Evolutionary conservation across 176 grass and related monocot genomes (phyloP).

Genomic region (Aegilops speltoides): DNA sequence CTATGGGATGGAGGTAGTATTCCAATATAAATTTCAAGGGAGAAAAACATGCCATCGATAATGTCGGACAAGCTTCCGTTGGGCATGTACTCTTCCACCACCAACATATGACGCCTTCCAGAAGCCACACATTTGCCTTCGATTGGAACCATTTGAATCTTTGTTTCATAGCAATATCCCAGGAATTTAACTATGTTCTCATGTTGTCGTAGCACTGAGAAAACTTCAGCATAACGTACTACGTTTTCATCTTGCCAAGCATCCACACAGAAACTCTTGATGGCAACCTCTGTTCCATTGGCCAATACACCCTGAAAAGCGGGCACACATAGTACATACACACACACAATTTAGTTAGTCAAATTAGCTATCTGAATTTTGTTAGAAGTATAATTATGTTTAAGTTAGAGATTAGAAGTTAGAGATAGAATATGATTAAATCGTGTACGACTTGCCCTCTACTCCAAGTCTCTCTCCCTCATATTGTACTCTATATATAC

Average conservation of each 20-base stretch:
- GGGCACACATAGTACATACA: neutral
- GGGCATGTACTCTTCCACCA: neutral
- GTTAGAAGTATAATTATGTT: too few relatives aligned
- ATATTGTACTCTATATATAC: too few relatives aligned
- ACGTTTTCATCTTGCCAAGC: neutral
- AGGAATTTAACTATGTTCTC: neutral
- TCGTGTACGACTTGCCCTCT: too few relatives aligned
- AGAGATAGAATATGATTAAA: too few relatives aligned
- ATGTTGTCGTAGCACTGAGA: neutral
- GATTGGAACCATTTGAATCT: neutral
- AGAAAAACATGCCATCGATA: too few relatives aligned
- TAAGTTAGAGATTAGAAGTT: too few relatives aligned
- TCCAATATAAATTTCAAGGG: too few relatives aligned
- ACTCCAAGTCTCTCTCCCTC: too few relatives aligned
- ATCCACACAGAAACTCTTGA: neutral
- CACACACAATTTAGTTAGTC: too few relatives aligned
- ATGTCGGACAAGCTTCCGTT: too few relatives aligned
- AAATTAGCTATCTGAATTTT: too few relatives aligned
- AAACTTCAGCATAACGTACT: neutral
- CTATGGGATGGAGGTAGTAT: too few relatives aligned
- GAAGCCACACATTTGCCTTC: neutral
- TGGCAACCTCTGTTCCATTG: neutral
- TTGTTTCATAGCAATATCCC: neutral
- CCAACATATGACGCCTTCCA: neutral
- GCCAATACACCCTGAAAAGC: neutral